These are phyloP conservation scores for Ilex paraguariensis DNA, from an alignment of 305 asterid genomes.

Conservation along the genomic window DNA sequence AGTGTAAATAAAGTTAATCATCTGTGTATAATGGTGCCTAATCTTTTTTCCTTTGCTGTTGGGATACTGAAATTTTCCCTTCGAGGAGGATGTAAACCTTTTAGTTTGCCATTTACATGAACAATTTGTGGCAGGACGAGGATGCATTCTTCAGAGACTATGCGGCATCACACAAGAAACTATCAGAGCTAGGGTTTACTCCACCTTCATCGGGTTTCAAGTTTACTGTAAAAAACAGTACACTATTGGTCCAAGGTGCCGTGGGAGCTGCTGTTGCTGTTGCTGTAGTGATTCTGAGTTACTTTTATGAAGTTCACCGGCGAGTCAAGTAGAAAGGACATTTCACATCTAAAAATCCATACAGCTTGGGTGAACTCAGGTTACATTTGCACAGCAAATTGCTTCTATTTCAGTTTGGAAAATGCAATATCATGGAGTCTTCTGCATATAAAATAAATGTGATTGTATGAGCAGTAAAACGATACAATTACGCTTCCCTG, in stretches of 20 bases:
- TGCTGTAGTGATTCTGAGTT: conserved; percentile 46
- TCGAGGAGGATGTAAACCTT: no score
- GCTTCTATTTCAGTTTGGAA: not conserved
- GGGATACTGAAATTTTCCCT: no score
- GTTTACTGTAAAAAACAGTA: conserved; percentile 23
- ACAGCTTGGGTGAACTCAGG: not conserved
- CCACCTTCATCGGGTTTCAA: conserved; percentile 27
- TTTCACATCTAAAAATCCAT: not conserved
- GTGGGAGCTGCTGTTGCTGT: conserved; percentile 45
- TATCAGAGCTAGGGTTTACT: conserved; percentile 75
- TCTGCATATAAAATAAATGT: not conserved
- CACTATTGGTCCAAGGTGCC: conserved; percentile 18
- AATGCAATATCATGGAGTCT: not conserved
- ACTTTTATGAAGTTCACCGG: conserved; percentile 42
- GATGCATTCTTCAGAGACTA: conserved; percentile 82
- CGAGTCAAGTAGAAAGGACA: conserved; percentile 16
- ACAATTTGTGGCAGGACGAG: conserved; percentile 46
- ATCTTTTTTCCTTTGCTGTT: no score
- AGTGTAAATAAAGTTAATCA: no score
- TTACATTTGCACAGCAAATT: not conserved
- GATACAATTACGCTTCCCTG: not conserved
- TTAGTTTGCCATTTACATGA: no score
- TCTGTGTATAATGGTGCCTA: no score
- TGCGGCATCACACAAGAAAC: conserved; percentile 76
- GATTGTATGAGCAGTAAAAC: not conserved